phyloP scores from a whole-genome alignment of 202 grass and related monocot genomes.

The Carex sylvatica region DNA sequence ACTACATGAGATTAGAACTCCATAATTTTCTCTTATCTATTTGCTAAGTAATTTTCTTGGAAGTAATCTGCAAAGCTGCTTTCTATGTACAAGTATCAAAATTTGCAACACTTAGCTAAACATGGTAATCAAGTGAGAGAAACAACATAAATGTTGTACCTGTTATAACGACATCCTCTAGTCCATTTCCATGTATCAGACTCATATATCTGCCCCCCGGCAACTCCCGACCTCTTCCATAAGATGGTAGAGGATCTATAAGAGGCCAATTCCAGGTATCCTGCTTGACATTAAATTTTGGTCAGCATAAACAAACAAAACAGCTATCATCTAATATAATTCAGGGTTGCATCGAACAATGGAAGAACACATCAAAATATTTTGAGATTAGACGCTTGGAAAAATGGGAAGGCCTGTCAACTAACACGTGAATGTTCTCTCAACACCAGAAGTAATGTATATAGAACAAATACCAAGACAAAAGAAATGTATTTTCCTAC shows the following conservation, averaged over 20 bases:
- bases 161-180: constrained; percentile 88
- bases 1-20: neutral
- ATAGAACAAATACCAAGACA: constrained; percentile 8
- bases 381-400: neutral
- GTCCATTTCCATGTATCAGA: constrained; percentile 70
- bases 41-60: neutral
- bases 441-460: neutral
- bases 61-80: neutral
- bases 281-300: constrained; percentile 37
- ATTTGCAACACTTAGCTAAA: neutral
- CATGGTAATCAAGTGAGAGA: neutral
- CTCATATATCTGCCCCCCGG: constrained; percentile 77
- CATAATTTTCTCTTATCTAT: neutral
- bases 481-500: neutral
- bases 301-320: neutral
- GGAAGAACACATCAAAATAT: neutral
- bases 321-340: neutral
- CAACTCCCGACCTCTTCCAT: constrained; percentile 75
- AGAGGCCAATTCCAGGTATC: constrained; percentile 72
- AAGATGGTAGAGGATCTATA: constrained; percentile 73
- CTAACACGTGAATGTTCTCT: neutral
- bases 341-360: neutral
- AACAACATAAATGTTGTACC: constrained; percentile 34
- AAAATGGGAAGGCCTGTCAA: neutral
- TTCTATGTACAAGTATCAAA: neutral